Percentiles rank a stretch among this genome's conserved stretches.
Evolutionary conservation across 129 eudicot species (phyloP).

Genomic region (Kitagawia praeruptora): DNA sequence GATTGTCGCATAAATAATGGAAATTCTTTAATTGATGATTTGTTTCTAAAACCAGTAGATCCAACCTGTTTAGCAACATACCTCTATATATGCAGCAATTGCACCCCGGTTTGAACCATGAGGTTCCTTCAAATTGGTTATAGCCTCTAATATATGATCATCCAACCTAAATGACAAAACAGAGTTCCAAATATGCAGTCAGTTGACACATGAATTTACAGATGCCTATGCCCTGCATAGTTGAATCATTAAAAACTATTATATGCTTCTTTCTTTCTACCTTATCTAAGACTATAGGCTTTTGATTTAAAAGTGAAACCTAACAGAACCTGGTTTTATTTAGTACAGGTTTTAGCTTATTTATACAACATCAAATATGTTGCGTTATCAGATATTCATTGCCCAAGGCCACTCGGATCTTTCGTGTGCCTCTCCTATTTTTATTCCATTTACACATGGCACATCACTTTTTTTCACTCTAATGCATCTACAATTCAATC

Average conservation of each 20-base stretch:
- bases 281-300: neutral
- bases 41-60: neutral
- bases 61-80: slow-evolving; percentile 19
- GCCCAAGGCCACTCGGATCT: neutral
- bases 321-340: neutral
- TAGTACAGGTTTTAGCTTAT: neutral
- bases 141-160: slow-evolving; percentile 58
- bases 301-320: neutral
- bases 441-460: neutral
- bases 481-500: neutral
- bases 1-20: neutral
- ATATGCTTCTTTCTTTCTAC: neutral
- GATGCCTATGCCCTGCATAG: neutral
- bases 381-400: neutral
- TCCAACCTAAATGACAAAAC: slow-evolving; percentile 45
- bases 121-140: slow-evolving; percentile 53
- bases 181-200: neutral
- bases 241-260: neutral
- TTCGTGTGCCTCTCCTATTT: neutral
- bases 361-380: neutral
- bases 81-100: slow-evolving; percentile 61
- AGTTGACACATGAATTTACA: neutral
- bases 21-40: neutral
- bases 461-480: neutral
- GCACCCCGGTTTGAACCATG: slow-evolving; percentile 57